Base-by-base conservation (phyloP, 2,329 filamentous ascomycete species). In the Leptodontidium sp. region DNA sequence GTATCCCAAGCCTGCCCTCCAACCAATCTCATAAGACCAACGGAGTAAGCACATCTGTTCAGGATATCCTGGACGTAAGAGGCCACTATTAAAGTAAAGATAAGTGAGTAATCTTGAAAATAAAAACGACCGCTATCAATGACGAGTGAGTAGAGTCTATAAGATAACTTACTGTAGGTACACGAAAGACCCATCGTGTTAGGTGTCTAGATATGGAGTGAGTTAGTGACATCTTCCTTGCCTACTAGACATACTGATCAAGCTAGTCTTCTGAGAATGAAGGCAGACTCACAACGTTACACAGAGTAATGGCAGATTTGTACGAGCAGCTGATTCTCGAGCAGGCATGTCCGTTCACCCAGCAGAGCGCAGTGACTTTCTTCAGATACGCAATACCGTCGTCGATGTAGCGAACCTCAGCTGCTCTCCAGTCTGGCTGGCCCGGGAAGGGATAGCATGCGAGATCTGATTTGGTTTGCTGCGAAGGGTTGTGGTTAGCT, bases 1-100 rank as follows among this genome's bases (percentile, higher is more conserved):
- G 52, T 55, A n/a, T 55, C 52, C 52, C 52, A 55, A 17, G 26
- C 26, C 52, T 55, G 52, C n/a, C 52, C 52, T 35, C 52, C 52
- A 12, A 55, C 52, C 14, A 53, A 32, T 29, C 50, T 14, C 24
- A 53, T 53, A 8, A 53, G 24, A 26, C 50, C 50, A 12, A 53
- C 50, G 11, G 26, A 12, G 50, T 53, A 53, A 17, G 50, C 29
- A 24, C 50, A 53, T 53, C 24, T 53, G 2, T 53, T 29, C 11
- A 53, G 50, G 12, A 32, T 53, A 12, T 55, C 52, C 17, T 55
- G 26, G 17, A 29, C 29, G 26, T 55, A 55, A 4, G 52, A 55
- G 0, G 52, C 14, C 52, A 55, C 52, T 53, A 11, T 40, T 40
- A 40, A 40, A 40, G 11, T 12, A 12, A 40, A 12, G 5, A 40